These are phyloP conservation scores for Tephrocybe sp. DNA, from an alignment of 768 basidiomycete species.

Conservation along the genomic window DNA sequence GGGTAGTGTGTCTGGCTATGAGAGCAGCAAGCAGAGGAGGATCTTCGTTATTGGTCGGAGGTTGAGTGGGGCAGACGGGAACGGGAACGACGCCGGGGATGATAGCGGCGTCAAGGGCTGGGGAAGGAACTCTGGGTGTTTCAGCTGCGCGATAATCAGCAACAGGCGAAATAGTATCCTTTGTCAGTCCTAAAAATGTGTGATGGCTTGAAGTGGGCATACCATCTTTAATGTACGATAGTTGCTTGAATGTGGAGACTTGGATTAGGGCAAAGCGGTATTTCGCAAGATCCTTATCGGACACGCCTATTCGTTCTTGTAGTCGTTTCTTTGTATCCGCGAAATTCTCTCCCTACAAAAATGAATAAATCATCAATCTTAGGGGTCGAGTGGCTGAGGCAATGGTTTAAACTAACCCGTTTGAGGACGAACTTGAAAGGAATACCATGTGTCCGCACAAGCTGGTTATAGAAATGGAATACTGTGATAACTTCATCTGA, in stretches of 20 bases:
- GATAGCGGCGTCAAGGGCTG: too few relatives aligned
- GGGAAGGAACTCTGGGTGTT: too few relatives aligned
- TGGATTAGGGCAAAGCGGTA: constrained; percentile 94
- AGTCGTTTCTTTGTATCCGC: constrained; percentile 93
- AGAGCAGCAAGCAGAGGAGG: too few relatives aligned
- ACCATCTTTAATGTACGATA: constrained; percentile 95
- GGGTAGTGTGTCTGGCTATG: too few relatives aligned
- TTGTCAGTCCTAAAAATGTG: too few relatives aligned
- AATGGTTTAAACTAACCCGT: constrained; percentile 50
- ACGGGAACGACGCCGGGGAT: too few relatives aligned
- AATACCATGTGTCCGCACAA: constrained; percentile 90
- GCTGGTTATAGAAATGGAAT: constrained; percentile 97
- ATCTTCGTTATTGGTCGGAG: too few relatives aligned
- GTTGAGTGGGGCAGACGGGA: too few relatives aligned
- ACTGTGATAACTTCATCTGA: constrained; percentile 93
- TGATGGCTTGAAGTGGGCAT: too few relatives aligned
- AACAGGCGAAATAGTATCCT: background rate
- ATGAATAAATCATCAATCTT: too few relatives aligned
- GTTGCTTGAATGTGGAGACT: constrained; percentile 93
- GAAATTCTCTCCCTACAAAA: constrained; percentile 91
- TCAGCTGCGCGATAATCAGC: too few relatives aligned
- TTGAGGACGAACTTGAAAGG: constrained; percentile 97
- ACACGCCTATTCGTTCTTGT: constrained; percentile 85
- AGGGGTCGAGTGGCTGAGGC: background rate
- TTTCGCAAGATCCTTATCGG: constrained; percentile 93